Evolutionary conservation across 163 green algal genomes (phyloP).

Genomic region (Scenedesmus sp.): DNA sequence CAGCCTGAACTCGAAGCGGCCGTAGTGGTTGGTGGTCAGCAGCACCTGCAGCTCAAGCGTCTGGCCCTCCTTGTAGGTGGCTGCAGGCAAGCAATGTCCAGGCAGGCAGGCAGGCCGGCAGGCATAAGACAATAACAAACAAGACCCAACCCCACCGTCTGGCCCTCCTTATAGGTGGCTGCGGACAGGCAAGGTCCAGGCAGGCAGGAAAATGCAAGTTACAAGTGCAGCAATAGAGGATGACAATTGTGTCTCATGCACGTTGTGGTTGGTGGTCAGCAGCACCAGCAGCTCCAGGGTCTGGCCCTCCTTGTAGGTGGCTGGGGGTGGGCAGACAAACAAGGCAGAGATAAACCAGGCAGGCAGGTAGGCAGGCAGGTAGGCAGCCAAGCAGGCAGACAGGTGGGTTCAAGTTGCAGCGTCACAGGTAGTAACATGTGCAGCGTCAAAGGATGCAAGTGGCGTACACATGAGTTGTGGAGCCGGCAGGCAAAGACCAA

Average conservation of each 20-base stretch:
- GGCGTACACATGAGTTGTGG: too few species aligned
- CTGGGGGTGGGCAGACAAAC: too few species aligned
- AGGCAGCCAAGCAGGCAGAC: too few species aligned
- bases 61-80: slow-evolving; percentile 46
- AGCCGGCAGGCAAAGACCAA: too few species aligned
- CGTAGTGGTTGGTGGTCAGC: slow-evolving; percentile 56
- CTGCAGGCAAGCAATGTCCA: neutral
- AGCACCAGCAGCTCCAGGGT: too few species aligned
- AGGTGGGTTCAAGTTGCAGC: too few species aligned
- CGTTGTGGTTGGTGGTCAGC: neutral
- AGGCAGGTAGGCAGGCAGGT: too few species aligned
- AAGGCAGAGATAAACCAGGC: too few species aligned
- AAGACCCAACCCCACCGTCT: neutral
- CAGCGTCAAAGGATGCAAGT: too few species aligned
- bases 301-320: too few species aligned
- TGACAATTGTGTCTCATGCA: neutral
- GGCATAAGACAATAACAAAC: neutral
- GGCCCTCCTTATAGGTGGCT: neutral
- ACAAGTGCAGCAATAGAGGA: neutral
- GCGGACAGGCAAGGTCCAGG: neutral
- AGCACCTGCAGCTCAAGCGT: slow-evolving; percentile 41
- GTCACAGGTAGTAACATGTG: too few species aligned
- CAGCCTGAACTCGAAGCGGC: slow-evolving; percentile 51
- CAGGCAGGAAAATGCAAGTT: neutral
- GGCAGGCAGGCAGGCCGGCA: too few species aligned